Evolutionary conservation across 2,329 filamentous ascomycete species (phyloP), one percentile per base, ranked within the genome.

Genomic region (Colletotrichum endophyticum): DNA sequence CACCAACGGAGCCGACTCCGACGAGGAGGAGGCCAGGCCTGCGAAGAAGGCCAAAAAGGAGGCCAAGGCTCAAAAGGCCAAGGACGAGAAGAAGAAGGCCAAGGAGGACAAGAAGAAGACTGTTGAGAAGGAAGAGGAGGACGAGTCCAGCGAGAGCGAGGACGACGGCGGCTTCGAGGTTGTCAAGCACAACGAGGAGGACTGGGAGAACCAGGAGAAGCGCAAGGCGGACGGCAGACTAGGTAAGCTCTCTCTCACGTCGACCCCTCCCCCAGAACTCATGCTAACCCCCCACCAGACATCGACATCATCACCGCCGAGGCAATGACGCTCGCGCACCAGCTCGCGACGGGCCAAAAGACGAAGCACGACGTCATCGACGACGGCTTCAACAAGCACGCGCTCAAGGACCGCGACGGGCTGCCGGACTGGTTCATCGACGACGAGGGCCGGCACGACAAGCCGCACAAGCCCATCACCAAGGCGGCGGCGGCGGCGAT

Each of bases 261-360:
- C 27, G n/a, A 8, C 6, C 34, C 34, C 34, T 36, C 7, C n/a
- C 39, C 19, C 11, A 62, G 25, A 19, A 32, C 28, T 19, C 16
- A 22, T 8, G n/a, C 82, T 83, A 80, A 82, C 70, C 30, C 62
- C 28, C 32, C 19, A 1, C 83, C 85, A 90, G 96, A 98, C 83
- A 98, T 99, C 85, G 96, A 99, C 84, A 99, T 99, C 81, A 98
- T 99, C 82, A 99, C 97, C n/a, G 97, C 96, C 7, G 97, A 99
- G 88, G 97, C 98, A 78, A 99, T 99, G 97, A 98, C 96, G 1
- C 90, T 99, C 19, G 98, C 97, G 1, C 97, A 99, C 79, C 92
- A 95, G 82, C 93, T 99, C 75, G 97, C 96, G 5, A 95, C 94
- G 0, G 96, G 96, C 61, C 91, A 96, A 83, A 96, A 94, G 84